These are phyloP conservation scores for Candida vaughaniae DNA, from an alignment of 805 yeast genomes.

Conservation along the genomic window DNA sequence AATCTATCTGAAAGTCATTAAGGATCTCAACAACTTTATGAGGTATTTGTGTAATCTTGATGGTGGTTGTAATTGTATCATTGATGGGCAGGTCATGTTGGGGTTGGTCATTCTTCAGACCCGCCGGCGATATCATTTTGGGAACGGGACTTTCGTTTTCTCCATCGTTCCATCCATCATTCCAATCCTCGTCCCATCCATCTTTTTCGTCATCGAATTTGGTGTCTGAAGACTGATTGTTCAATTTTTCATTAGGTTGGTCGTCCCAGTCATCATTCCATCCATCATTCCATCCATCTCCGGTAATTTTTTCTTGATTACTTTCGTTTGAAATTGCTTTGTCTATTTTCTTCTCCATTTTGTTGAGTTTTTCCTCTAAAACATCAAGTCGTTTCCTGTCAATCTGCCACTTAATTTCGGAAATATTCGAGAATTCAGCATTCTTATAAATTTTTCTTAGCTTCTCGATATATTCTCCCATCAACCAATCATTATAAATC, in stretches of 20 bases:
- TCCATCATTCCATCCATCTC: slow-evolving; percentile 24
- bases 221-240: neutral
- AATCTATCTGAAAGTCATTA: slow-evolving; percentile 20
- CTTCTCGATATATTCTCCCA: slow-evolving; percentile 31
- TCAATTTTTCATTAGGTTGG: neutral
- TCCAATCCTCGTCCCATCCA: slow-evolving; percentile 28
- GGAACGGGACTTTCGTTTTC: neutral
- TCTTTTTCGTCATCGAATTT: slow-evolving; percentile 9
- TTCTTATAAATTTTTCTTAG: slow-evolving; percentile 22
- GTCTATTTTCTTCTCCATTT: slow-evolving; percentile 12
- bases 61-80: slow-evolving; percentile 6
- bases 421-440: slow-evolving; percentile 12
- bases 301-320: neutral
- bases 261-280: slow-evolving; percentile 22
- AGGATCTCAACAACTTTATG: slow-evolving; percentile 20
- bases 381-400: slow-evolving; percentile 10
- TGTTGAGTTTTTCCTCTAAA: slow-evolving; percentile 11
- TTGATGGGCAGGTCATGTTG: too few relatives aligned
- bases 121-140: neutral
- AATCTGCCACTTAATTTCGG: slow-evolving; percentile 15
- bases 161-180: slow-evolving; percentile 16
- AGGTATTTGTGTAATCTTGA: slow-evolving; percentile 23
- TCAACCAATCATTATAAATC: slow-evolving; percentile 30
- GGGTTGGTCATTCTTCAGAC: neutral
- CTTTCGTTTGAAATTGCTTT: slow-evolving; percentile 4